Evolutionary conservation across 495 filamentous ascomycete species (phyloP).

Genomic region (Zalerion maritima): DNA sequence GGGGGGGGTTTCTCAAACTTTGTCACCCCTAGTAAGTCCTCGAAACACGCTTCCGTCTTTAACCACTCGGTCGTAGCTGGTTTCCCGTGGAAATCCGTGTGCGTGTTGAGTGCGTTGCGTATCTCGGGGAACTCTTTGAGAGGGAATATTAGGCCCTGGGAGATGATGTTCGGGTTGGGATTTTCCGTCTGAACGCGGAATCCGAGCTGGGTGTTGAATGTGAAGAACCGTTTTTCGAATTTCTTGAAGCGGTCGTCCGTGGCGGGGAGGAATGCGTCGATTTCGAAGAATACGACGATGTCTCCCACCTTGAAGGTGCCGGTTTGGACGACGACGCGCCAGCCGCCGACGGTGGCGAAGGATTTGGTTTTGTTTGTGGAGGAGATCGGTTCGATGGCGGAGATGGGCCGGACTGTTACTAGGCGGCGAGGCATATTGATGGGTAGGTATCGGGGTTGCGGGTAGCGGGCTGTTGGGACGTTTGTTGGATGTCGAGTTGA

Average conservation of each 20-base stretch:
- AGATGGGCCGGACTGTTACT: constrained; percentile 1
- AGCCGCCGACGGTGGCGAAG: constrained; percentile 1
- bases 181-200: constrained; percentile 7
- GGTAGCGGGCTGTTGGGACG: too few species aligned
- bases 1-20: neutral
- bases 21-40: neutral
- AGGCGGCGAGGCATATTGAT: constrained; percentile 3
- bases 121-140: constrained; percentile 5
- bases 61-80: constrained; percentile 7
- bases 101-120: neutral
- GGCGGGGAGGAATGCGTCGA: constrained; percentile 11
- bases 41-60: constrained; percentile 1
- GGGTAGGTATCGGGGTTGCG: constrained; percentile 4
- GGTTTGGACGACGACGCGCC: neutral
- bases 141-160: constrained; percentile 11
- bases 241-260: constrained; percentile 6
- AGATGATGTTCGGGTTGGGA: too few species aligned
- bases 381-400: neutral
- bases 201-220: constrained; percentile 5
- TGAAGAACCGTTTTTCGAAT: constrained; percentile 1
- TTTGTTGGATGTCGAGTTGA: too few species aligned
- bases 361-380: neutral
- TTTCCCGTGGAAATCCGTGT: constrained; percentile 5
- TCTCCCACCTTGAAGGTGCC: constrained; percentile 4
- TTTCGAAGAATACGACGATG: constrained; percentile 13